A percentile compares a stretch with the other conserved stretches of the same genome.
Evolutionary conservation across 257 asterid genomes (phyloP).

Genomic region (Catharanthus roseus): DNA sequence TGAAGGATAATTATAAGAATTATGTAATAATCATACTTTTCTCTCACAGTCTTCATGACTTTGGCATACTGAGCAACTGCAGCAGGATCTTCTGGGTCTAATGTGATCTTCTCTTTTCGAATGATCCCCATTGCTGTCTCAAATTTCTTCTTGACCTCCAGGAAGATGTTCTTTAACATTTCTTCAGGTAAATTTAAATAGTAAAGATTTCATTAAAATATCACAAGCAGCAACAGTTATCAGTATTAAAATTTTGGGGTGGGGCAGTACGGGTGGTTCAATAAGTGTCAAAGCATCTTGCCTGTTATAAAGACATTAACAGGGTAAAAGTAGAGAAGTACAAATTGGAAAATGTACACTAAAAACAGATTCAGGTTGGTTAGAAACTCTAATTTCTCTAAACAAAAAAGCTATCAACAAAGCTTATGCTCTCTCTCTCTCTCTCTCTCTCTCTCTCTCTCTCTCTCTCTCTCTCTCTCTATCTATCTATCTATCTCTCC

Average conservation of each 20-base stretch:
- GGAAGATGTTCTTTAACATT: constrained; percentile 86
- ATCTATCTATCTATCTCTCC: too few species aligned
- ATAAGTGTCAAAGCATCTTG: neutral
- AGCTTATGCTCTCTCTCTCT: too few species aligned
- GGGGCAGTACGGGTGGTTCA: neutral
- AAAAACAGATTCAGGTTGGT: neutral
- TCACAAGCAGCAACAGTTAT: neutral
- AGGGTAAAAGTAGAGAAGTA: neutral
- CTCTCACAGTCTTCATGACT: constrained; percentile 72
- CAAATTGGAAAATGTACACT: neutral
- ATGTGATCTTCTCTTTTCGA: constrained; percentile 75
- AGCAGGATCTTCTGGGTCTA: constrained; percentile 77
- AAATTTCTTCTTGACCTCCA: constrained; percentile 83
- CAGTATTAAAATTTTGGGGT: neutral
- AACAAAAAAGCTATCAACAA: neutral
- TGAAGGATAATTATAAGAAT: constrained; percentile 7
- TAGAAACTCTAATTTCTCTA: neutral
- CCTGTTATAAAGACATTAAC: neutral
- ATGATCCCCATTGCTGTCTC: constrained; percentile 80
- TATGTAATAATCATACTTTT: constrained; percentile 54
- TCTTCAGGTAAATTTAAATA: constrained; percentile 44
- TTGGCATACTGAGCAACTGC: constrained; percentile 82
- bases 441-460: too few species aligned
- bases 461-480: too few species aligned
- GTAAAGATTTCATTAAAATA: constrained; percentile 18